These are phyloP conservation scores for Ganoderma sinense DNA, from an alignment of 1,284 basidiomycete genomes.

Conservation along the genomic window DNA sequence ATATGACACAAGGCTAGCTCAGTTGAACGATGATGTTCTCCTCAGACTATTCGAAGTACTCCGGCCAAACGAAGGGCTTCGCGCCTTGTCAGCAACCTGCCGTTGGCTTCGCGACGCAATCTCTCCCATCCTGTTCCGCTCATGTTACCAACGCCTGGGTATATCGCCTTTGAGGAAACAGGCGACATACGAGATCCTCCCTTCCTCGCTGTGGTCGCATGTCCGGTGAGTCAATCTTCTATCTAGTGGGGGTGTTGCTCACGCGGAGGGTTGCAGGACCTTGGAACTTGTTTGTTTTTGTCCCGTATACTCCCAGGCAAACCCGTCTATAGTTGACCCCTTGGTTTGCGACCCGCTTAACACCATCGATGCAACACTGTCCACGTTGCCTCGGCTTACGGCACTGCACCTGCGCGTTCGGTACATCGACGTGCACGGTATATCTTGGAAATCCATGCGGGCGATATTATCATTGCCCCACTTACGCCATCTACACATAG, in stretches of 20 bases:
- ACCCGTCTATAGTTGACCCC: background rate
- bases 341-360: background rate
- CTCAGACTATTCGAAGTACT: too few species aligned
- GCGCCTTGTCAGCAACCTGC: background rate
- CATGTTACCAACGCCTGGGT: too few species aligned
- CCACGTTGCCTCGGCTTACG: background rate
- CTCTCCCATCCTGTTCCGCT: too few species aligned
- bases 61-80: too few species aligned
- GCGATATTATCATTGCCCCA: background rate
- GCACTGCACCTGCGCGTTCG: background rate
- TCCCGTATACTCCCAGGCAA: too few species aligned
- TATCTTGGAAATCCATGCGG: background rate
- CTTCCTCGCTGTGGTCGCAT: background rate
- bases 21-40: too few species aligned
- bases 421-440: background rate
- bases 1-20: too few species aligned
- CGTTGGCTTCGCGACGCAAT: background rate
- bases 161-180: too few species aligned
- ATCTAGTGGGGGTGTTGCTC: too few species aligned
- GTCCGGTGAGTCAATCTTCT: background rate
- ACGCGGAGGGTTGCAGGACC: too few species aligned
- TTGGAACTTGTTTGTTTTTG: too few species aligned
- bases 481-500: background rate
- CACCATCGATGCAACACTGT: background rate
- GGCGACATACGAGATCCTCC: too few species aligned